A percentile compares a stretch with the other conserved stretches of the same genome.
Evolutionary conservation across 768 basidiomycete genomes (phyloP).

Genomic region (Phaeotremella skinneri): DNA sequence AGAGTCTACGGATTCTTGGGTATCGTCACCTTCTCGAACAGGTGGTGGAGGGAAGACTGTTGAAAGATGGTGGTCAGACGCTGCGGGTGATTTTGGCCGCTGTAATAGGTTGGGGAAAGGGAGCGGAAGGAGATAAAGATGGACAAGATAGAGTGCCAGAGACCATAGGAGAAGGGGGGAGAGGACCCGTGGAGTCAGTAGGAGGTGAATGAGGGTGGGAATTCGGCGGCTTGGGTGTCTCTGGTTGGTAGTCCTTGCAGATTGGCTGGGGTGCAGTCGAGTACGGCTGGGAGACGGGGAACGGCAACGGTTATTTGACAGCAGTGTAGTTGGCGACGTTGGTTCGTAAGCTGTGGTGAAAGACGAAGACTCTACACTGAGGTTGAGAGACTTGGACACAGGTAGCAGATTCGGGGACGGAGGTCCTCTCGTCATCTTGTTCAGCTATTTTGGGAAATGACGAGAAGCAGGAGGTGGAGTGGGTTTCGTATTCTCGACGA

Average conservation of each 20-base stretch:
- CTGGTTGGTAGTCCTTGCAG: not conserved
- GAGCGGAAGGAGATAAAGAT: conserved; percentile 26
- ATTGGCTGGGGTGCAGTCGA: not conserved
- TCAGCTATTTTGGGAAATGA: too few species aligned
- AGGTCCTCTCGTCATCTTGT: not conserved
- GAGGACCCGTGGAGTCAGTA: conserved; percentile 12
- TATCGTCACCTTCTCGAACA: conserved; percentile 33
- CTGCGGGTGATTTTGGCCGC: not conserved
- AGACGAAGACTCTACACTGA: not conserved
- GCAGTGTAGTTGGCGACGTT: conserved; percentile 12
- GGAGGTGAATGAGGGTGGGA: conserved; percentile 7
- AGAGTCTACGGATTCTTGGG: conserved; percentile 33
- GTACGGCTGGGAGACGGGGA: conserved; percentile 3
- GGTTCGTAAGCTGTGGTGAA: conserved; percentile 21
- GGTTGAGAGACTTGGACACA: not conserved
- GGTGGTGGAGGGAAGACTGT: conserved; percentile 35
- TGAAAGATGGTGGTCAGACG: conserved; percentile 24
- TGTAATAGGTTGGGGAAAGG: conserved; percentile 17
- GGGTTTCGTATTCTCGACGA: too few species aligned
- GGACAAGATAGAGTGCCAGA: conserved; percentile 22
- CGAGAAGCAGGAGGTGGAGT: too few species aligned
- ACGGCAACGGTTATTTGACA: conserved; percentile 7
- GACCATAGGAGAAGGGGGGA: conserved; percentile 27
- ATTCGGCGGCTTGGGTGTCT: not conserved
- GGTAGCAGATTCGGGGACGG: not conserved